Conservation (phyloP, 768 basidiomycete species). For the Cystoderma amianthinum region DNA sequence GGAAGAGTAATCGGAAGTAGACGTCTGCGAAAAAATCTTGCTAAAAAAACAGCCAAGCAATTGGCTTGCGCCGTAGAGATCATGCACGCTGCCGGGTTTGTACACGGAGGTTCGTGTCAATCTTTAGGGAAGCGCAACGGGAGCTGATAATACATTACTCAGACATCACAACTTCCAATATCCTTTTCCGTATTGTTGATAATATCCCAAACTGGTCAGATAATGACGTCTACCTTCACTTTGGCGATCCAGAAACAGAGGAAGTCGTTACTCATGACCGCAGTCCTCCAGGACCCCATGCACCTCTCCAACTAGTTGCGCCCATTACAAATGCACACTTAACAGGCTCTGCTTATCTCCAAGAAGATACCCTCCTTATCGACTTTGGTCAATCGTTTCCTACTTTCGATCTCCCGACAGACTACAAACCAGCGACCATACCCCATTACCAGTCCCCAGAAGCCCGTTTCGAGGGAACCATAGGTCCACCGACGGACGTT, state of each 20-base stretch:
- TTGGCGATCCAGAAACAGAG: background rate
- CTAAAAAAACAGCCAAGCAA: too few species aligned
- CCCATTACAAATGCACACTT: background rate
- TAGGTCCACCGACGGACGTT: constrained; percentile 22
- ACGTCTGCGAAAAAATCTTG: too few species aligned
- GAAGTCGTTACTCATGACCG: background rate
- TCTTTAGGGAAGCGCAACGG: too few species aligned
- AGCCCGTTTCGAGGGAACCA: constrained; percentile 21
- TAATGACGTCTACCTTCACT: background rate
- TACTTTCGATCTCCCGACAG: background rate
- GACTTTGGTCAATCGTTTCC: background rate
- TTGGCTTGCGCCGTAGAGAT: too few species aligned
- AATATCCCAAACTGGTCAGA: background rate
- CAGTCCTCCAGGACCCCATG: background rate
- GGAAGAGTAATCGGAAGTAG: too few species aligned
- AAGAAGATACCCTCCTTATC: background rate
- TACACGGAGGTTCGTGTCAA: too few species aligned
- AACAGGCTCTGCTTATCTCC: background rate
- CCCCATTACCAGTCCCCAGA: constrained; percentile 25
- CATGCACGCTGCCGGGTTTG: too few species aligned
- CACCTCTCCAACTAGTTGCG: background rate
- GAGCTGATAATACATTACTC: too few species aligned
- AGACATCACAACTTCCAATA: background rate
- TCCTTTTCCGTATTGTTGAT: background rate
- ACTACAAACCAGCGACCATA: background rate